Evolutionary conservation across 108 stramenopile genomes (phyloP), one percentile per base, ranked within the genome.

Genomic region (Skeletonema costatum): DNA sequence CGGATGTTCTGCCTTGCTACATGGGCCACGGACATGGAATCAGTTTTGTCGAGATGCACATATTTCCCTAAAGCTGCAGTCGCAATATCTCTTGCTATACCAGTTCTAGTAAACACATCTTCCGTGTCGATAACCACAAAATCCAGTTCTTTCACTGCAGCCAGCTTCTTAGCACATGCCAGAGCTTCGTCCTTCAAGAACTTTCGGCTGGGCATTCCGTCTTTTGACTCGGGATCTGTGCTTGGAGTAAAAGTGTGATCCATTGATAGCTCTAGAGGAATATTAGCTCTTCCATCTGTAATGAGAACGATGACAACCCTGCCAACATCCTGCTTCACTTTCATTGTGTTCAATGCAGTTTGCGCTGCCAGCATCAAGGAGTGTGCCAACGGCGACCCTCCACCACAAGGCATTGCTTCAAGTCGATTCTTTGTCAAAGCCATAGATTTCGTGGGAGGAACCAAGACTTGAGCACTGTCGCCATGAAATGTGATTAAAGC

Each of bases 341-440:
- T 91, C 80, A 86, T 84, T 10, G 83, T 87, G 66, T 93, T 93
- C 25, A 91, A 59, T 17, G 90, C 90, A 35, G 89, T 90, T 51
- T 84, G 81, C 9, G 81, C 71, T 48, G 90, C 90, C 38, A 82
- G 42, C 53, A 71, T 68, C 66, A 93, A 64, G 12, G 87, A 90
- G 78, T 93, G 89, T 42, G 92, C 90, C 31, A 93, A 66, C 29
- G 92, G 92, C 11, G 89, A 90, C 17, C 92, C 90, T 14, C 92
- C 92, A 19, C 92, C 92, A 69, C 92, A 93, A 2, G 92, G 90
- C 92, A 93, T 93, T 33, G 85, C 68, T 70, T 92, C 92, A 32
- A 93, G 59, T 32, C 90, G 72, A 19, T 73, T 89, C 71, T 86
- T 88, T 41, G 92, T 84, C 78, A 93, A 70, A 17, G 85, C 86